Evolutionary conservation across 1,139 yeast species (phyloP), one percentile per base, ranked within the genome.

Genomic region (Pichia sp.): DNA sequence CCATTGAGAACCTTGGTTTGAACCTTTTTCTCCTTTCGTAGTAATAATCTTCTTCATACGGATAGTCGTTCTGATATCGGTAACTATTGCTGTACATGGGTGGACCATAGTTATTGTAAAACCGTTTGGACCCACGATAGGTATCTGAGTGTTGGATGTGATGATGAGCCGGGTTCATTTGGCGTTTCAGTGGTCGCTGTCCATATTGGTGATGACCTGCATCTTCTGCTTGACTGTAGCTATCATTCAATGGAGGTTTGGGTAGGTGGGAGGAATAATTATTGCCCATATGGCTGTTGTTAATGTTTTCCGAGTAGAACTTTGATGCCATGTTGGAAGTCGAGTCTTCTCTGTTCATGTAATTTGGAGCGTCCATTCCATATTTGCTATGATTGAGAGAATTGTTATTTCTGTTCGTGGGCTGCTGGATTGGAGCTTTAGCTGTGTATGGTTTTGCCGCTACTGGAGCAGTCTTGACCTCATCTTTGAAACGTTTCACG

Each of bases 401-500:
- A 26, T 44, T 44, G 12, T 21, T 12, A 28, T 21, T 13, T 50
- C 36, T 48, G 19, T 9, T 47, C 21, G 31, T 18, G 8, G 45
- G 26, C 18, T 28, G 47, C 22, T 8, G 47, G 16, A 13, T 23
- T 37, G 19, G 18, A 8, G 16, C 18, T 7, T 46, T 30, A 3
- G 21, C 41, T 12, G 34, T 19, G 19, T 41, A 46, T 16, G 36
- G 46, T 6, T 46, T 34, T 31, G 16, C 16, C 13, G 36, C 36
- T 31, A 3, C 36, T 9, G 36, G 36, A 2, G 13, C 7, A 13
- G 21, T 41, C 53, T 21, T 55, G 21, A 7, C 55, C 55, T 70
- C 72, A 60, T 74, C 74, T 60, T 80, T 81, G 62, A 77, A 83
- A 59, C 82, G 74, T 55, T 86, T 83, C 51, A 82, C 81, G 64